phyloP scores from a whole-genome alignment of 2,329 filamentous ascomycete species.

The Scedosporium boydii region DNA sequence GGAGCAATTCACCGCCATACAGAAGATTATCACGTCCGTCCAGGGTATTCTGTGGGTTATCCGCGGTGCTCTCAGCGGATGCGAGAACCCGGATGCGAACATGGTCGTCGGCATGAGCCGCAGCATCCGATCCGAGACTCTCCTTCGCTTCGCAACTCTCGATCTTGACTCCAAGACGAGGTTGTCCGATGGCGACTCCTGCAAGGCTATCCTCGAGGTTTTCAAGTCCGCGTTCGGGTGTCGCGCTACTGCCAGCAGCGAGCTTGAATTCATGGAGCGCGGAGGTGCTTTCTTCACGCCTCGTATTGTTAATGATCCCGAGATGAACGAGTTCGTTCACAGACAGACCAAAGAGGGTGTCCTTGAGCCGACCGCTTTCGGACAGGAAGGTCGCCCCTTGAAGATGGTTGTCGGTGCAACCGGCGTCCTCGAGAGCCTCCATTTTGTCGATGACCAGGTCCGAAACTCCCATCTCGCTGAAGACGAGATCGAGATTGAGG shows the following conservation, averaged over 20 bases:
- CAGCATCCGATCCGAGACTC: conserved; percentile 35
- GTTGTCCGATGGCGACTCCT: conserved; percentile 15
- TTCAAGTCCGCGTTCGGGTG: conserved; percentile 26
- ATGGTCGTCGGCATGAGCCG: conserved; percentile 35
- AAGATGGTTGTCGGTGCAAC: conserved; percentile 28
- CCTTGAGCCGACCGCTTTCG: conserved; percentile 30
- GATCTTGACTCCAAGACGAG: conserved; percentile 25
- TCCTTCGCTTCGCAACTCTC: conserved; percentile 32
- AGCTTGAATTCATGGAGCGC: conserved; percentile 33
- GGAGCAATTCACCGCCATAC: conserved; percentile 26
- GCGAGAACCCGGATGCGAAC: conserved; percentile 27
- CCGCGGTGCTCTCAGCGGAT: conserved; percentile 26
- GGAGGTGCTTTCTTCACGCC: conserved; percentile 27
- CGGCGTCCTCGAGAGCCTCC: conserved; percentile 28
- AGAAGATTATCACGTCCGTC: conserved; percentile 23
- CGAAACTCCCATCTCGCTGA: conserved; percentile 17
- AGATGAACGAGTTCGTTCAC: conserved; percentile 33
- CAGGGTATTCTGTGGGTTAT: conserved; percentile 30
- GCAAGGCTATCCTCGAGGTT: conserved; percentile 23
- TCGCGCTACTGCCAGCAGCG: conserved; percentile 19
- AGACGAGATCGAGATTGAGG: conserved; percentile 31
- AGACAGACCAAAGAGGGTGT: conserved; percentile 27
- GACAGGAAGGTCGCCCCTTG: conserved; percentile 20
- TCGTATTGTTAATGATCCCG: conserved; percentile 27
- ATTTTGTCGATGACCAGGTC: conserved; percentile 27